Evolutionary conservation across 192 early-diverging fungal species (phyloP).

Genomic region (Linnemannia elongata): DNA sequence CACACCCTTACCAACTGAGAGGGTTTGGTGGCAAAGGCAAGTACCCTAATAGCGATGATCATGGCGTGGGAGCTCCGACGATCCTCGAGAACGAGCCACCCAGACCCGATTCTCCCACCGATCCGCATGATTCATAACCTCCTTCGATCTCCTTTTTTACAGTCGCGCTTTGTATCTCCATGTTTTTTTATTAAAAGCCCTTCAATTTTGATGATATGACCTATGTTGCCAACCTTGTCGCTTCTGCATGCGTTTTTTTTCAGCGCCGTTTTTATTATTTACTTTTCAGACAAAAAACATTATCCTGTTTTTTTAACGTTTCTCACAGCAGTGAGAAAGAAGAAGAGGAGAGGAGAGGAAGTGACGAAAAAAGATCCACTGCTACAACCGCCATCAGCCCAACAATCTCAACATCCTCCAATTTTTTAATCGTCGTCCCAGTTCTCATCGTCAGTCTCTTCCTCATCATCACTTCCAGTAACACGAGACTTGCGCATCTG

Average conservation of each 20-base stretch:
- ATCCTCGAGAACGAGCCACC: neutral
- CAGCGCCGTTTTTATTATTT: neutral
- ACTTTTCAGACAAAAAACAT: neutral
- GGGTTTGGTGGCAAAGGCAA: neutral
- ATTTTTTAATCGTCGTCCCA: constrained; percentile 49
- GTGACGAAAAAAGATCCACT: neutral
- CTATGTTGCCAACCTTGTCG: neutral
- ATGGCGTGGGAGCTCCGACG: neutral
- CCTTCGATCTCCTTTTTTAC: too few relatives aligned
- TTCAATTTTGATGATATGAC: too few relatives aligned
- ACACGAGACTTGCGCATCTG: constrained; percentile 33
- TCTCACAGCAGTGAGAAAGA: neutral
- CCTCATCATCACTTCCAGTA: constrained; percentile 45
- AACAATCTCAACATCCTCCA: neutral
- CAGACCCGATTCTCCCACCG: neutral
- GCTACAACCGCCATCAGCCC: neutral
- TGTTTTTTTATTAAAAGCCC: too few relatives aligned
- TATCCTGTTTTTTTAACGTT: neutral
- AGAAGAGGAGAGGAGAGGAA: neutral
- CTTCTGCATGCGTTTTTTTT: neutral
- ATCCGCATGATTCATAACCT: neutral
- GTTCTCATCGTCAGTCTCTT: constrained; percentile 48
- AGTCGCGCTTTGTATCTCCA: too few relatives aligned
- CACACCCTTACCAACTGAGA: neutral
- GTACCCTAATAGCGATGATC: neutral